Percentiles rank a stretch among this genome's conserved stretches.
Conservation (phyloP, 2,329 filamentous ascomycete genomes). For the Grosmannia penicillata region DNA sequence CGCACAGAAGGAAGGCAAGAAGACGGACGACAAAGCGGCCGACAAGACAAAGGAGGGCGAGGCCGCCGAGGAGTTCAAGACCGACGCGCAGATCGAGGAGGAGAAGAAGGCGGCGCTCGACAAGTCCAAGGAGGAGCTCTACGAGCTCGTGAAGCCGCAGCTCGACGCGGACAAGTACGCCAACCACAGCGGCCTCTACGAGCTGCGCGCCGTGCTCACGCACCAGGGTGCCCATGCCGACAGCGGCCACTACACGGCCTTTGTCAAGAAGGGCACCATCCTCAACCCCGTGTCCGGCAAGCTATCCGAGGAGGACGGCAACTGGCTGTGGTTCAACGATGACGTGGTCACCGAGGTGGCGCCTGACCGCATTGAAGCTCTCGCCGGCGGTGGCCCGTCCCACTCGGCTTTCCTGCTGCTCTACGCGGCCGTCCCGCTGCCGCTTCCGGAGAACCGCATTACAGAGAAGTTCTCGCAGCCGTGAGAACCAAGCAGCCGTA, state of each 20-base stretch:
- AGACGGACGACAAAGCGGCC: constrained; percentile 19
- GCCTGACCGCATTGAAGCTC: constrained; percentile 75
- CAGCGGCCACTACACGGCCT: constrained; percentile 95
- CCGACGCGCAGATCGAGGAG: constrained; percentile 80
- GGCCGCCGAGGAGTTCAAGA: constrained; percentile 72
- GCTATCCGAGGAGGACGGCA: constrained; percentile 69
- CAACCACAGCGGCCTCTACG: constrained; percentile 90
- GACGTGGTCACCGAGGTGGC: constrained; percentile 92
- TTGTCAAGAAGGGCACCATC: constrained; percentile 77
- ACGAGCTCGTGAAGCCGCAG: constrained; percentile 59
- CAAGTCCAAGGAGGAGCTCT: constrained; percentile 75
- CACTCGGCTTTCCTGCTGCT: constrained; percentile 72
- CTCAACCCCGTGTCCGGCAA: constrained; percentile 65
- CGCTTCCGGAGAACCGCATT: constrained; percentile 28
- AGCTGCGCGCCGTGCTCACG: constrained; percentile 84
- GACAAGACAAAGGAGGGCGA: constrained; percentile 30
- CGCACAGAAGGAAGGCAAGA: constrained; percentile 17
- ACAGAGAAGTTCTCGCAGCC: constrained; percentile 8
- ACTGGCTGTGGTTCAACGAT: constrained; percentile 99
- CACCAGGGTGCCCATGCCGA: constrained; percentile 95
- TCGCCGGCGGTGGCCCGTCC: constrained; percentile 79
- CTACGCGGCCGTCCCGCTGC: constrained; percentile 60
- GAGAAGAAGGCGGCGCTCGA: constrained; percentile 65
- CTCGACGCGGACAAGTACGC: constrained; percentile 64
- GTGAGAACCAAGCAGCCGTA: no score